A percentile compares a stretch with the other conserved stretches of the same genome.
Evolutionary conservation across 345 rosid genomes (phyloP).

Genomic region (Streptanthus diversifolius): DNA sequence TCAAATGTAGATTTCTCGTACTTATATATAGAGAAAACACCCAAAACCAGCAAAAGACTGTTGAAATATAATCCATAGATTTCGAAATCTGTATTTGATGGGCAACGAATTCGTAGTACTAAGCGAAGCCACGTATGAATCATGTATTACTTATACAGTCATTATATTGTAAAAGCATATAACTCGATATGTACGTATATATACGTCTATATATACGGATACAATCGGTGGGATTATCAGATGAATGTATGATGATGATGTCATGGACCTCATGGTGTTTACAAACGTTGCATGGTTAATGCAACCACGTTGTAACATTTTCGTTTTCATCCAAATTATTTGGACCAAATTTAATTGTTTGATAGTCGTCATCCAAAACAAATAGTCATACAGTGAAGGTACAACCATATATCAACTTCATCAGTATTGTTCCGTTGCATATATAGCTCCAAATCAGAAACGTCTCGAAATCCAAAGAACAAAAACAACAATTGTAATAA

Average conservation of each 20-base stretch:
- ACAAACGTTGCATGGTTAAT: conserved; percentile 30
- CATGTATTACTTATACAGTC: neutral
- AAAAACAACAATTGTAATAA: neutral
- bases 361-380: conserved; percentile 17
- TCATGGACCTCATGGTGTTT: conserved; percentile 20
- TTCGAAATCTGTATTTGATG: neutral
- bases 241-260: conserved; percentile 28
- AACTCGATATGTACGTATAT: neutral
- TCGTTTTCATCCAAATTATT: conserved; percentile 14
- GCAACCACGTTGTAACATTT: conserved; percentile 27
- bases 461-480: neutral
- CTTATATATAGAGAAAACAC: neutral
- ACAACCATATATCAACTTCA: neutral
- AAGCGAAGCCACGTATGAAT: conserved; percentile 14
- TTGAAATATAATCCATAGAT: conserved; percentile 14
- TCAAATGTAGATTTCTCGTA: conserved; percentile 23
- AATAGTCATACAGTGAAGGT: conserved; percentile 6
- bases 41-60: conserved; percentile 21
- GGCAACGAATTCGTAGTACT: neutral
- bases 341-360: neutral
- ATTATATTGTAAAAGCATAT: conserved; percentile 1
- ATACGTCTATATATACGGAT: neutral
- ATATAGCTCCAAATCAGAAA: conserved; percentile 14
- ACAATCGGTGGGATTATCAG: conserved; percentile 27
- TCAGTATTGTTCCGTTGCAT: conserved; percentile 14